Evolutionary conservation across 192 early-diverging fungal genomes (phyloP), one percentile per base, ranked within the genome.

Genomic region (Podila horticola): DNA sequence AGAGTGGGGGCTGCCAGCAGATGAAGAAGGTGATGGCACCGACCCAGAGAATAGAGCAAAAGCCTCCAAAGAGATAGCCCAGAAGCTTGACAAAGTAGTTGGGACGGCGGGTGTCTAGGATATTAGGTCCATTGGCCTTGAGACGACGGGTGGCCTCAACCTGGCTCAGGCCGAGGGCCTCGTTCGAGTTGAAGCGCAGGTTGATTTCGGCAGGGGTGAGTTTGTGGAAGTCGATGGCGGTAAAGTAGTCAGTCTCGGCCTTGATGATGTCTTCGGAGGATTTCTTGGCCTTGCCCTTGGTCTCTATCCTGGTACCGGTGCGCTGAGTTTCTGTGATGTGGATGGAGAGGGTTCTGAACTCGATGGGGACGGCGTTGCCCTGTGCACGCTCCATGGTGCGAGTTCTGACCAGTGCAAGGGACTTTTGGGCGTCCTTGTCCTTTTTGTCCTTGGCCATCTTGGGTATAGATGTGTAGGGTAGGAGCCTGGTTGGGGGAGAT

Each of bases 1-100:
- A 75, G 12, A 84, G 59, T 12, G 90, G 84, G 2, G 91, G 92
- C 64, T 83, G 65, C 89, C 91, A 93, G 74, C 89, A 89, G 9
- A 95, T 71, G 58, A 85, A 90, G 67, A 89, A 92, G 58, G 91
- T 91, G 28, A 95, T 82, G 68, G 85, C 85, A 28, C 89, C 90
- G 24, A 92, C 52, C 94, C 94, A 95, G 19, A 93, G 68, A 22
- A 95, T 76, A 19, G 85, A 82, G 52, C 92, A 91, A 66, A 95
- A 95, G 0, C 94, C 94, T 64, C 92, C 90, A 83, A 92, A 92
- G 50, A 93, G 60, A 55, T 90, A 91, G 0, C 68, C 50, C 31
- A 88, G 60, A 10, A 87, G 50, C 74, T 88, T 89, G 30, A 73
- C 58, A 26, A 71, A 0, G 61, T 81, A 82, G 49, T 88, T 86